Conservation (phyloP, 1,284 basidiomycete species). For the Trichosporon sp. region DNA sequence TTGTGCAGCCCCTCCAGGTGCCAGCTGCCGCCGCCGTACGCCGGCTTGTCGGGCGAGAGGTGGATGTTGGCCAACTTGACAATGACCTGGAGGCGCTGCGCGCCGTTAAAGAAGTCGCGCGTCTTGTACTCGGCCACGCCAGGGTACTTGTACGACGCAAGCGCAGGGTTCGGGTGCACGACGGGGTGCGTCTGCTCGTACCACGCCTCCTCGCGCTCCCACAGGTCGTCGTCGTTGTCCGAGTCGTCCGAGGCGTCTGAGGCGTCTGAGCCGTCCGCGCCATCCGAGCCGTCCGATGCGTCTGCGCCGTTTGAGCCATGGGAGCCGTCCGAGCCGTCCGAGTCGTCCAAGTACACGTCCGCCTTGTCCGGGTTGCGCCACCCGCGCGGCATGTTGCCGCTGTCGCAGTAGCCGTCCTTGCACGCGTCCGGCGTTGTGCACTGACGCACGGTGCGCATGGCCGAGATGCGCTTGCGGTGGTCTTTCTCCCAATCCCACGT, state of each 20-base stretch:
- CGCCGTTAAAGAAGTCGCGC: background rate
- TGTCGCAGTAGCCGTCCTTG: background rate
- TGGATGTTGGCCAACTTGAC: conserved; percentile 20
- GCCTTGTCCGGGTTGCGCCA: background rate
- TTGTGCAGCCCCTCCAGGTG: conserved; percentile 17
- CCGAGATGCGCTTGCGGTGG: background rate
- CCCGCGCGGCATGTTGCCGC: conserved; percentile 1
- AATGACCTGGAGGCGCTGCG: conserved; percentile 12
- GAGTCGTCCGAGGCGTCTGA: background rate
- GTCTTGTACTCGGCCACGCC: background rate
- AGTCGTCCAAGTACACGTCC: too few species aligned
- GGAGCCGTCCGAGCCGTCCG: too few species aligned
- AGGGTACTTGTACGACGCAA: conserved; percentile 5
- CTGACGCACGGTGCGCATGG: background rate
- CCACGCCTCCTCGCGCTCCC: conserved; percentile 6
- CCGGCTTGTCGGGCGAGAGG: conserved; percentile 18
- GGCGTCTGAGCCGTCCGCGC: background rate
- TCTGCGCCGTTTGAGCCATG: background rate
- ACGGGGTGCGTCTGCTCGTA: conserved; percentile 11
- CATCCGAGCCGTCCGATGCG: background rate
- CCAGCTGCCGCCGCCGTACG: conserved; percentile 13
- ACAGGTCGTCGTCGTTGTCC: conserved; percentile 4
- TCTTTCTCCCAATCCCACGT: background rate
- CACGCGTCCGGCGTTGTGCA: conserved; percentile 6
- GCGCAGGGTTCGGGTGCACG: conserved; percentile 10